Evolutionary conservation across 306 rosid genomes (phyloP), one percentile per base, ranked within the genome.

Genomic region (Arachis stenosperma): DNA sequence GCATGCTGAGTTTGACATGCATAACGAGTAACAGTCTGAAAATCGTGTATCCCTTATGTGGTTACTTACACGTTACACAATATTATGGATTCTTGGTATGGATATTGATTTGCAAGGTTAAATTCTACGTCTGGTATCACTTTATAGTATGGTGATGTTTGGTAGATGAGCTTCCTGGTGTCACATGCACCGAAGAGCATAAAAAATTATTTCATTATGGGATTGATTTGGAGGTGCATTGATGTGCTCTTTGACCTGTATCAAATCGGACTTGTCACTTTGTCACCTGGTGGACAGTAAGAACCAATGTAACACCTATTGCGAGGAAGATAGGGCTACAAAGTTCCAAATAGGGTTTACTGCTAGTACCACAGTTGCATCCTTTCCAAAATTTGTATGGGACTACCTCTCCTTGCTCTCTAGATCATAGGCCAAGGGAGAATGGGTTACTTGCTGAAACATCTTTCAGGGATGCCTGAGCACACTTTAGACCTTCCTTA

Each of bases 181-280:
- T 70, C 52, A 27, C 6, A 13, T 30, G 61, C 62, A 42, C 10
- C 37, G 2, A 2, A 33, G 37, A 33, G 37, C 37, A 2, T 33
- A 33, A 33, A 4, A 33, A 33, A 33, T 33, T 33, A 33, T 33
- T 33, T 33, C 37, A 4, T 56, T 11, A 11, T 41, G 67, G 36
- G 46, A 60, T 58, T 76, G 58, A 30, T 67, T 52, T 66, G 22
- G 74, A 66, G 17, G 17, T 37, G 79, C 67, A 42, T 67, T 33
- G 59, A 44, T 12, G 29, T 17, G 51, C 14, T 29, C 17, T 63
- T 63, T 64, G 65, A 33, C 48, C 46, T 58, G 30, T 58, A 57
- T 66, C 67, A 57, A 66, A 75, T 36, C 27, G 17, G 56, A 15
- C 47, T 22, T 22, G 27, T 22, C 27, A 22, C 27, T 22, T 54